Base-by-base conservation (phyloP, 108 stramenopile genomes). In the Pseudonitzschia delicatissima region DNA sequence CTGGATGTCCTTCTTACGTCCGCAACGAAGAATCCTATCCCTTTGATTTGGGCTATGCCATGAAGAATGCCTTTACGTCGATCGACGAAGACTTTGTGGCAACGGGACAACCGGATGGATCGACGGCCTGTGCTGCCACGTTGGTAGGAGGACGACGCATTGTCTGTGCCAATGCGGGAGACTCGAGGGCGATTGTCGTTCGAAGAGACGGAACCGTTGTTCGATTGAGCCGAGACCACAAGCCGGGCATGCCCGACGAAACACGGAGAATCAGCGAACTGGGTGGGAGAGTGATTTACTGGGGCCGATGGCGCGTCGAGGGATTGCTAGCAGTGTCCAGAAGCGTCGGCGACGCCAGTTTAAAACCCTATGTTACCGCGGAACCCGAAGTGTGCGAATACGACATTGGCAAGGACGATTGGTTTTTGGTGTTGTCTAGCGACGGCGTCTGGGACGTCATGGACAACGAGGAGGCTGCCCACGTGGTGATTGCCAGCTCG, bases 281-380 rank as follows among this genome's bases (percentile, higher is more conserved):
- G 59, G 97, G 97, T 28, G 97, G 96, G 7, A 72, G 81, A 32
- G 96, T 98, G n/a, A 91, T 91, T 60, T 82, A 87, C 63, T 94
- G 90, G 81, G 97, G 97, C 17, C 73, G 98, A 27, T 95, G 94
- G 94, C 57, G 94, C 50, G 96, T 99, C 1, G 96, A 98, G 64
- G 96, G 97, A 31, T 82, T 96, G n/a, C 65, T 99, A 61, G 95
- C 97, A 28, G 92, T 99, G 6, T 97, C 96, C 12, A 63, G 98
- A 34, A 87, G 91, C 34, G 79, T 99, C 49, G 98, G 98, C 17
- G 98, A 99, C 78, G 86, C 91, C 9, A 84, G 79, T n/a, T 71
- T 95, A 40, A 95, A 92, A 62, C 94, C 94, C 1, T 95, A 84
- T 67, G 84, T 95, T 9, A 91, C 89, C 7, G 87, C 89, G 1